Evolutionary conservation across 1,284 basidiomycete species (phyloP), one percentile per base, ranked within the genome.

Genomic region (Irpex sp.): DNA sequence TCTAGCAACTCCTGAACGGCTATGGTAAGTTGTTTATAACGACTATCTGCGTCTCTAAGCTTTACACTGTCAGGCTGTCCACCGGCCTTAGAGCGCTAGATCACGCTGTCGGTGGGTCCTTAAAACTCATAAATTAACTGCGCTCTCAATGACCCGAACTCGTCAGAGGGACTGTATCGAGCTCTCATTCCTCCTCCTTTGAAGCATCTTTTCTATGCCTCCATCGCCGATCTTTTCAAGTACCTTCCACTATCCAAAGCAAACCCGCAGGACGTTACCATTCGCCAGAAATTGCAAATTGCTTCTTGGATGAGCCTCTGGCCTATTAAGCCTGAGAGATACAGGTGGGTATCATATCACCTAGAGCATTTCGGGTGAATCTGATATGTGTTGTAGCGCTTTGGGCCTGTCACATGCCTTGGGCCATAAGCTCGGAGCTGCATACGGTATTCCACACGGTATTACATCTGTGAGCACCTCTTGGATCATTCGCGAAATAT

Each of bases 291-390:
- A 68, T 78, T 93, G 4, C 86, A 91, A 72, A 65, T 93, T 37
- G 92, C 90, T 0, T 83, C 88, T 0, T 93, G 90, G 90, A 90
- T 90, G 86, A 89, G 87, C 59, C 71, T 92, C 11, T 93, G 88
- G 87, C 90, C 91, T 0, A 76, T 80, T 60, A 81, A 81, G 72
- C 64, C 78, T 15, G 85, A 86, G 68, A 80, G 76, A 68, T 83
- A 86, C 66, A 78, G 78, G 88, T 85, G 63, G 63, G 71, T 60
- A 47, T n/a, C n/a, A n/a, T n/a, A 15, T n/a, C n/a, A 31, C 37
- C 17, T 51, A 57, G 33, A 11, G 15, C 17, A 58, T 31, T 43
- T 15, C 3, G 6, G 5, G 35, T 26, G 62, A 54, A 33, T 35
- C 8, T 35, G 31, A 49, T 49, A 35, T 35, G 57, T 39, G 63